phyloP scores from a whole-genome alignment of 83 land plant genomes.

The Picea mariana region DNA sequence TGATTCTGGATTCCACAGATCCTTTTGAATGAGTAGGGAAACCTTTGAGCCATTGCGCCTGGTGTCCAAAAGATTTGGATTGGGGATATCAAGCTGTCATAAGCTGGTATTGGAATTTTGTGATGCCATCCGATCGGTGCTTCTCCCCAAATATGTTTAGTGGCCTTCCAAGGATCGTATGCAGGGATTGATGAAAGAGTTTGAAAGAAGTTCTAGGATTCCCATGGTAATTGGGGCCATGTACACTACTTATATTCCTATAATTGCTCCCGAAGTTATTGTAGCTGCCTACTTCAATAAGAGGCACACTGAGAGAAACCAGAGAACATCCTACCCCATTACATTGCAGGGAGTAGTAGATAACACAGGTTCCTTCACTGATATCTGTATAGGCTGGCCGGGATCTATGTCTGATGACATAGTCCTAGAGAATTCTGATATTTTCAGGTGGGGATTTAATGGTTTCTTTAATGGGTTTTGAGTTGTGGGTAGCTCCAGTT shows the following conservation, averaged over 20 bases:
- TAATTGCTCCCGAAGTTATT: conserved; percentile 91
- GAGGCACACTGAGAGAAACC: conserved; percentile 35
- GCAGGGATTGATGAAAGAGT: conserved; percentile 46
- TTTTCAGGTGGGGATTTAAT: conserved; percentile 61
- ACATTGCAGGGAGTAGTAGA: conserved; percentile 94
- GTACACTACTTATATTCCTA: conserved; percentile 21
- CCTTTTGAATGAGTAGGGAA: conserved; percentile 75
- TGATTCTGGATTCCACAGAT: conserved; percentile 60
- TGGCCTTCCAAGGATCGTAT: conserved; percentile 65
- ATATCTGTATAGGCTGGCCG: conserved; percentile 78
- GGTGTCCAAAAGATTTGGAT: conserved; percentile 88
- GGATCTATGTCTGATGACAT: conserved; percentile 94
- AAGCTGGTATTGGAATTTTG: conserved; percentile 94
- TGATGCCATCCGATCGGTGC: conserved; percentile 79
- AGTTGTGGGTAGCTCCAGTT: conserved; percentile 81
- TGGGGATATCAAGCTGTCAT: conserved; percentile 99
- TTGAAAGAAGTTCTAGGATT: conserved; percentile 77
- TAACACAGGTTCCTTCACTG: conserved; percentile 36
- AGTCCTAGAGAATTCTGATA: conserved; percentile 78
- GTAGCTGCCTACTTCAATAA: conserved; percentile 94
- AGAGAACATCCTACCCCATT: conserved; percentile 8
- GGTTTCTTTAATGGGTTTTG: conserved; percentile 64
- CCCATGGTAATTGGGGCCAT: conserved; percentile 83
- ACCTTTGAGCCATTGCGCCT: conserved; percentile 93
- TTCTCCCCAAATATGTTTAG: conserved; percentile 82